A percentile compares a stretch with the other conserved stretches of the same genome.
These are phyloP conservation scores for Fragosphaeria purpurea DNA, from an alignment of 2,329 filamentous ascomycete species.

Conservation along the genomic window DNA sequence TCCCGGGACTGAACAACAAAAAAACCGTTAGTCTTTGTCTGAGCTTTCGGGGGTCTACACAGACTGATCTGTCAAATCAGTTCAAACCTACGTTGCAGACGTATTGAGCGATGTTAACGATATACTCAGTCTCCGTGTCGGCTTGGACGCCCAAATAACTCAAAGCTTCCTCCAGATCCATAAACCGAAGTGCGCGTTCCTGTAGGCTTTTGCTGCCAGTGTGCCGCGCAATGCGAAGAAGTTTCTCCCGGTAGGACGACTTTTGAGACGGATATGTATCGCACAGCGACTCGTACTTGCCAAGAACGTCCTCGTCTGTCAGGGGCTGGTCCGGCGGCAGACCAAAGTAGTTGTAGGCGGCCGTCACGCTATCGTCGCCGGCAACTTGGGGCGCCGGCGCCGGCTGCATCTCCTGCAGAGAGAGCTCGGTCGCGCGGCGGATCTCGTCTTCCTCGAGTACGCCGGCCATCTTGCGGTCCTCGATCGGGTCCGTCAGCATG, in stretches of 20 bases:
- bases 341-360: slow-evolving; percentile 18
- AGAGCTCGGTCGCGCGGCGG: slow-evolving; percentile 12
- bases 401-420: slow-evolving; percentile 6
- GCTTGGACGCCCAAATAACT: slow-evolving; percentile 26
- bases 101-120: slow-evolving; percentile 16
- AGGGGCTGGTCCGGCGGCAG: slow-evolving; percentile 8
- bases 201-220: slow-evolving; percentile 13
- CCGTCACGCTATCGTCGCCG: slow-evolving; percentile 4
- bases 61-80: no score
- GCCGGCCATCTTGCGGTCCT: background rate
- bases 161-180: slow-evolving; percentile 28
- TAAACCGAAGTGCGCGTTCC: slow-evolving; percentile 8
- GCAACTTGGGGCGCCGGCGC: background rate
- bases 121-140: slow-evolving; percentile 23
- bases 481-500: slow-evolving; percentile 4
- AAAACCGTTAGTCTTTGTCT: no score
- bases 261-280: slow-evolving; percentile 18
- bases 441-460: slow-evolving; percentile 12
- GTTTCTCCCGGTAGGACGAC: slow-evolving; percentile 16
- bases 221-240: slow-evolving; percentile 19
- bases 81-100: slow-evolving; percentile 4
- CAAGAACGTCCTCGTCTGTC: slow-evolving; percentile 13
- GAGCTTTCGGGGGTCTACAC: no score
- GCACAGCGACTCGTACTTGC: slow-evolving; percentile 15
- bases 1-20: slow-evolving; percentile 2